Conservation (phyloP, 306 rosid genomes). For the Lathyrus sativus region DNA sequence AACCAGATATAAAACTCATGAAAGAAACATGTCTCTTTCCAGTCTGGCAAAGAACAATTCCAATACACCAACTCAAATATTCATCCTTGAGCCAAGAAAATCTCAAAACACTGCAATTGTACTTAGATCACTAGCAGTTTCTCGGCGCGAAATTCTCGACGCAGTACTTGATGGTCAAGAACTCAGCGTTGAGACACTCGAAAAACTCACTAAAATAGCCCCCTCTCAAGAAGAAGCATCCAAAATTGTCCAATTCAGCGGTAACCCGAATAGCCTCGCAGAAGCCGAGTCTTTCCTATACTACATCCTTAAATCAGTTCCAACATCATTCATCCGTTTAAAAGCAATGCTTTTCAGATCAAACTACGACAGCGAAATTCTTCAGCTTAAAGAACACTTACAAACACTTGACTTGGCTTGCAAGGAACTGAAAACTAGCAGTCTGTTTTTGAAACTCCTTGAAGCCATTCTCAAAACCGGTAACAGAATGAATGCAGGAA, state of each 20-base stretch:
- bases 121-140: conserved; percentile 60
- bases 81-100: conserved; percentile 70
- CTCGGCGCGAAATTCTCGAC: conserved; percentile 61
- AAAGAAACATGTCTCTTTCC: conserved; percentile 42
- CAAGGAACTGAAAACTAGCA: conserved; percentile 61
- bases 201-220: conserved; percentile 72
- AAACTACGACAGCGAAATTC: conserved; percentile 59
- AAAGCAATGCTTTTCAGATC: conserved; percentile 77
- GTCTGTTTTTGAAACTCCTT: conserved; percentile 68
- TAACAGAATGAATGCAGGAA: conserved; percentile 87
- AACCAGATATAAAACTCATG: conserved; percentile 40
- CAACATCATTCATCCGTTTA: conserved; percentile 66
- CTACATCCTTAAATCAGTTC: conserved; percentile 66
- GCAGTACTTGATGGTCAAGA: conserved; percentile 73
- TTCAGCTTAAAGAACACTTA: conserved; percentile 58
- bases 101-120: conserved; percentile 83
- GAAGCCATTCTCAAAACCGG: conserved; percentile 93
- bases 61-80: conserved; percentile 52
- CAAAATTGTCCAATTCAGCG: conserved; percentile 60
- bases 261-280: conserved; percentile 65
- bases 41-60: conserved; percentile 43
- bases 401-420: conserved; percentile 68
- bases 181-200: conserved; percentile 67
- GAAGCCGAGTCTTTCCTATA: conserved; percentile 80
- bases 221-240: conserved; percentile 71